phyloP scores from a whole-genome alignment of 2,329 filamentous ascomycete genomes.

The Cladophialophora immunda region DNA sequence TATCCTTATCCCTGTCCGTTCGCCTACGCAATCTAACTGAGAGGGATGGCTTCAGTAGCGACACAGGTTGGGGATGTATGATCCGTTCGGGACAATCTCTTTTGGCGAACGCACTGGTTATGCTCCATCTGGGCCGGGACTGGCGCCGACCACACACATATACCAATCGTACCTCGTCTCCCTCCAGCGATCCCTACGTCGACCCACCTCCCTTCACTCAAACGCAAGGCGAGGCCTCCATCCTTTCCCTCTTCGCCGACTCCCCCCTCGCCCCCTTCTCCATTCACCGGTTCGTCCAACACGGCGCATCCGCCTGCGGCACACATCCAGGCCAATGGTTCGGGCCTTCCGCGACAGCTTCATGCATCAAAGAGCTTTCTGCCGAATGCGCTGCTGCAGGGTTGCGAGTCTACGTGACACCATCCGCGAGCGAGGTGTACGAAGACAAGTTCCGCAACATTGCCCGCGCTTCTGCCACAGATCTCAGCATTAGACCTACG shows the following conservation, averaged over 20 bases:
- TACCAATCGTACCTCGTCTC: conserved; percentile 15
- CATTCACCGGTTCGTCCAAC: conserved; percentile 90
- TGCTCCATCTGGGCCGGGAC: conserved; percentile 77
- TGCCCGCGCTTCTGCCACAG: conserved; percentile 66
- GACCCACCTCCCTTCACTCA: conserved; percentile 7
- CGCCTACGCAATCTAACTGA: conserved; percentile 84
- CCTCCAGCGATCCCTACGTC: neutral
- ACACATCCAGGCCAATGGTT: conserved; percentile 99
- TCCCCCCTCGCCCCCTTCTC: conserved; percentile 87
- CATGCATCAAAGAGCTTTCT: conserved; percentile 86
- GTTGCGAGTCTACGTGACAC: conserved; percentile 85
- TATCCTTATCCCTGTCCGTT: conserved; percentile 82
- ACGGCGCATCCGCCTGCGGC: conserved; percentile 85
- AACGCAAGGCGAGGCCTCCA: conserved; percentile 46
- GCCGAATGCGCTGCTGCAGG: conserved; percentile 68
- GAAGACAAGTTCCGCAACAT: conserved; percentile 85
- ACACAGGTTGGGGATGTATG: conserved; percentile 99
- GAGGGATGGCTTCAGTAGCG: conserved; percentile 83
- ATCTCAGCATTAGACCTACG: conserved; percentile 78
- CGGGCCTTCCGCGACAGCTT: conserved; percentile 93
- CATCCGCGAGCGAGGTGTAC: conserved; percentile 90
- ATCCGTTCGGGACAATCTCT: conserved; percentile 95
- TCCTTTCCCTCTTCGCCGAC: conserved; percentile 87
- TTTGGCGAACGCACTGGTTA: conserved; percentile 82
- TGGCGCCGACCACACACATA: conserved; percentile 56